Conservation (phyloP, 352 stramenopile species). For the Phytophthora hibernalis region DNA sequence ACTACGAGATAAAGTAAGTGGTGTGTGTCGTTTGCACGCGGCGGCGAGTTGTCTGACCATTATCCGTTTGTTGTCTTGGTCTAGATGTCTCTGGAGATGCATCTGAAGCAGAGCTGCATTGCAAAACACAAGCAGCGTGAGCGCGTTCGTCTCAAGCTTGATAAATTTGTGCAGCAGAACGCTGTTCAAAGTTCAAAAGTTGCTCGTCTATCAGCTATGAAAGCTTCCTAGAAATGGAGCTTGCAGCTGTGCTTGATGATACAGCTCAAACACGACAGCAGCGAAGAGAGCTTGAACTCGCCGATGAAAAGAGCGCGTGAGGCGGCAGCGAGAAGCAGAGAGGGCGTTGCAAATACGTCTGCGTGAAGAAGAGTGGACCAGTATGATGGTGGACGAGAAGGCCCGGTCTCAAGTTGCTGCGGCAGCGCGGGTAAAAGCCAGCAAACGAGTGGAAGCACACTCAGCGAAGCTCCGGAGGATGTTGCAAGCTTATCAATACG, state of each 20-base stretch:
- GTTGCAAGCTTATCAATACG: constrained; percentile 36
- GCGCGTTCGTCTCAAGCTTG: constrained; percentile 32
- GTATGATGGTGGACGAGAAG: constrained; percentile 62
- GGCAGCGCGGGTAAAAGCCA: constrained; percentile 53
- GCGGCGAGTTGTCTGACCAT: background rate
- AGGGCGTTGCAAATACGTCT: constrained; percentile 48
- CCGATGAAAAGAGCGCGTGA: constrained; percentile 44
- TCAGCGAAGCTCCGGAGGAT: constrained; percentile 41
- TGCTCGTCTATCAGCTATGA: constrained; percentile 31
- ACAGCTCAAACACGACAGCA: constrained; percentile 35
- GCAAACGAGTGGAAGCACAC: constrained; percentile 46
- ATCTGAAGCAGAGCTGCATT: constrained; percentile 40
- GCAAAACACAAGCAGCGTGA: constrained; percentile 39
- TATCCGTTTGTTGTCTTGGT: background rate
- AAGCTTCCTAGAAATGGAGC: constrained; percentile 48
- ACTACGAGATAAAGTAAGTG: constrained; percentile 27
- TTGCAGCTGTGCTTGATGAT: constrained; percentile 35
- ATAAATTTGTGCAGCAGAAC: constrained; percentile 25
- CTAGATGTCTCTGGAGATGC: constrained; percentile 54
- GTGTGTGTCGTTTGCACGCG: background rate
- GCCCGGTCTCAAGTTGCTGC: constrained; percentile 49
- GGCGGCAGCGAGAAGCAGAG: constrained; percentile 61
- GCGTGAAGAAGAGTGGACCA: constrained; percentile 56
- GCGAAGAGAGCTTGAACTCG: constrained; percentile 54
- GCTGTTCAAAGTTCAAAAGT: constrained; percentile 31